Percentiles rank a stretch among this genome's conserved stretches.
Evolutionary conservation across 345 rosid species (phyloP).

Genomic region (Bruguiera gymnorhiza): DNA sequence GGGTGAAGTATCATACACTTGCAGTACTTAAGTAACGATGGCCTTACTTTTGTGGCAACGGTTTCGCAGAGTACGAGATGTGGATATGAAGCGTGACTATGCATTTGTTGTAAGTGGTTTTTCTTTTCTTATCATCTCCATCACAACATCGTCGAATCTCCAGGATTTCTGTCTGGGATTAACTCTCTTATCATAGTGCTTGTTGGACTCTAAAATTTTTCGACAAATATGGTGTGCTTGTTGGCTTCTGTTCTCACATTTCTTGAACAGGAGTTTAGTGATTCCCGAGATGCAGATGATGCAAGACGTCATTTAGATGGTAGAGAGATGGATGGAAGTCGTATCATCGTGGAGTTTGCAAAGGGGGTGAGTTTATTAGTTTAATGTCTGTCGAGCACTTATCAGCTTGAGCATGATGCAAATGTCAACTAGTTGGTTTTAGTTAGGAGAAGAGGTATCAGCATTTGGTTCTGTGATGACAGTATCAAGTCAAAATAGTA

Average conservation of each 20-base stretch:
- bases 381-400: not conserved
- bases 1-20: conserved; percentile 78
- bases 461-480: not conserved
- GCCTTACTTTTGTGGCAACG: conserved; percentile 98
- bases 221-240: conserved; percentile 28
- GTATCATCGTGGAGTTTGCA: conserved; percentile 82
- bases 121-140: not conserved
- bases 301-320: conserved; percentile 84
- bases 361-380: conserved; percentile 56
- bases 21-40: conserved; percentile 89
- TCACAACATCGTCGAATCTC: not conserved
- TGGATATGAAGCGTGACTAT: conserved; percentile 99
- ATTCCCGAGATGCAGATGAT: conserved; percentile 94
- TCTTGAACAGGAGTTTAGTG: conserved; percentile 76
- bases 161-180: not conserved
- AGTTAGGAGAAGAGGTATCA: not conserved
- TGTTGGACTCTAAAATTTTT: not conserved
- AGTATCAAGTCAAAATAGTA: too few species aligned
- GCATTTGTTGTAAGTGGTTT: conserved; percentile 88
- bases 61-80: conserved; percentile 97
- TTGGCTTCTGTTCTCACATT: conserved; percentile 13
- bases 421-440: not conserved
- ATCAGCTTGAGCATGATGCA: not conserved
- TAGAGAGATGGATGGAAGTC: conserved; percentile 78
- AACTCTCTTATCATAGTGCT: not conserved